Evolutionary conservation across 768 basidiomycete genomes (phyloP), one percentile per base, ranked within the genome.

Genomic region (Piloderma croceum): DNA sequence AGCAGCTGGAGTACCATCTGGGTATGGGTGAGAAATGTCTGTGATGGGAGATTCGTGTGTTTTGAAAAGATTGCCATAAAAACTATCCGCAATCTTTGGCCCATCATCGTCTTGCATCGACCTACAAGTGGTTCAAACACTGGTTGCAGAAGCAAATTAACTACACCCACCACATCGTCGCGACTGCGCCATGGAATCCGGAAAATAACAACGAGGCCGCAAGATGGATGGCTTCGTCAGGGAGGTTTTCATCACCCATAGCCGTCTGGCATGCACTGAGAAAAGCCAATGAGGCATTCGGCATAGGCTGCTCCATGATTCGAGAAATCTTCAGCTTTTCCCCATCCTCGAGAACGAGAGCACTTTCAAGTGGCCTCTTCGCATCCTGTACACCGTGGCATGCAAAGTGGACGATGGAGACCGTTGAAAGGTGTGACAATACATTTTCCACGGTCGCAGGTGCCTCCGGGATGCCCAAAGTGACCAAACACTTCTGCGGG

Each of bases 191-290:
- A 7, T 41, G 34, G 42, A 57, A 61, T 17, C 60, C 59, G 4
- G 48, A 31, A 42, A 56, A 56, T 3, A 56, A 36, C 31, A 59
- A 38, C 2, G 45, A 45, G 5, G 56, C 50, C 23, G 48, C 57
- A 4, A 61, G 45, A 37, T 54, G 47, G 27, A 61, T 47, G 1
- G 47, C 34, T 40, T 61, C 56, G 27, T 59, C n/a, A n/a, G n/a
- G n/a, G n/a, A n/a, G n/a, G n/a, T n/a, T n/a, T n/a, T n/a, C n/a
- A n/a, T n/a, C n/a, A 4, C 56, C 59, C 36, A 27, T 53, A 3
- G 57, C 61, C 0, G 61, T 64, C 33, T 64, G 49, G 29, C 63
- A 65, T 12, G 63, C 63, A 15, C 54, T 55, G 18, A 64, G 52
- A 29, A 61, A 62, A 1, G 60, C n/a, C n/a, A n/a, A n/a, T n/a